Conservation (phyloP, 176 grass and related monocot species). For the Ampelocalamus luodianensis region DNA sequence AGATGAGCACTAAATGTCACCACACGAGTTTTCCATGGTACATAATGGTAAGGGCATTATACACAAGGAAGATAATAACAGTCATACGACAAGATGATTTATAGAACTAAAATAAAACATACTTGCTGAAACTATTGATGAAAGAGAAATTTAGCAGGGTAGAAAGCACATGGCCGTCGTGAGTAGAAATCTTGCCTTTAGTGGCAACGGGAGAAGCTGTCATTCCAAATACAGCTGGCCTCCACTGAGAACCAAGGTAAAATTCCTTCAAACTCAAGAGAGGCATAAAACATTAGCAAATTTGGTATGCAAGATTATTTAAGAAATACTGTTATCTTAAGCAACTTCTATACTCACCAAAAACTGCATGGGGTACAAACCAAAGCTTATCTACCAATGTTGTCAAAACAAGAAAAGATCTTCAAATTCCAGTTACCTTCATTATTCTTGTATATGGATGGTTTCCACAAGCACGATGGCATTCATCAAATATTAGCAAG, state of each 20-base stretch:
- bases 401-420: conserved; percentile 11
- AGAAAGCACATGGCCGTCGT: background rate
- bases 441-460: conserved; percentile 74
- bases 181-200: conserved; percentile 48
- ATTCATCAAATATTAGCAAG: conserved; percentile 75
- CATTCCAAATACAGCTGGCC: conserved; percentile 70
- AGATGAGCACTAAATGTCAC: background rate
- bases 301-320: background rate
- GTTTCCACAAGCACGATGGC: conserved; percentile 66
- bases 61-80: background rate
- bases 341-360: conserved; percentile 1
- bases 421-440: conserved; percentile 44
- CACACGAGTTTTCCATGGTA: background rate
- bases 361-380: background rate
- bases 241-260: conserved; percentile 54
- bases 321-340: conserved; percentile 20
- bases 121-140: background rate
- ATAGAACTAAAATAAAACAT: background rate
- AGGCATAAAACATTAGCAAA: conserved; percentile 23
- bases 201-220: conserved; percentile 55
- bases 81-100: background rate
- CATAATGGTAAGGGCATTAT: background rate
- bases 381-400: conserved; percentile 19
- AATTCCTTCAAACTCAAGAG: conserved; percentile 37
- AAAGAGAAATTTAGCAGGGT: background rate